Conservation (phyloP, 345 rosid species). For the Anacardium occidentale region DNA sequence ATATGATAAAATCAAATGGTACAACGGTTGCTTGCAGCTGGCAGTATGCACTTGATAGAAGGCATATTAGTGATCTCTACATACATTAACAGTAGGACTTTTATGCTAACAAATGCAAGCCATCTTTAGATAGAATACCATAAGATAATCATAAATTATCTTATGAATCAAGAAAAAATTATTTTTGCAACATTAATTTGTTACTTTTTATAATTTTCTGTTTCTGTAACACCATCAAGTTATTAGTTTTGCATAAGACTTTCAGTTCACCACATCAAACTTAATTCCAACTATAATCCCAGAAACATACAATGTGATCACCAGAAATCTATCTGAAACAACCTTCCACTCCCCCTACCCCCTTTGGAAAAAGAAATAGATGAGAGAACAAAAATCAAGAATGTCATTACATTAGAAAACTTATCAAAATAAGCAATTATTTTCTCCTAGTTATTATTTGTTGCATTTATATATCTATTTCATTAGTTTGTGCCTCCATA, state of each 20-base stretch:
- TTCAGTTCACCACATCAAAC: not conserved
- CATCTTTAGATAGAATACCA: not conserved
- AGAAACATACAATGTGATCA: not conserved
- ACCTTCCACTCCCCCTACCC: not conserved
- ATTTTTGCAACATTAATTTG: not conserved
- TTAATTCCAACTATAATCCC: not conserved
- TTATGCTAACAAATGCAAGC: not conserved
- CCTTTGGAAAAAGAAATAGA: not conserved
- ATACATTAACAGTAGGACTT: not conserved
- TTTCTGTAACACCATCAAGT: not conserved
- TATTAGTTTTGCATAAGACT: not conserved
- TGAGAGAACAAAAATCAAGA: not conserved
- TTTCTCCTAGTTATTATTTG: not conserved
- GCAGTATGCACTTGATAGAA: not conserved
- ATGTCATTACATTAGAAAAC: not conserved
- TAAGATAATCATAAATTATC: not conserved
- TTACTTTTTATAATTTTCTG: not conserved
- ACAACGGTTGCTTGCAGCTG: not conserved
- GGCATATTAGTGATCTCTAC: not conserved
- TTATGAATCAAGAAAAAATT: not conserved
- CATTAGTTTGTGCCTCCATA: not conserved
- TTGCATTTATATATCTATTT: not conserved
- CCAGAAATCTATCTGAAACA: not conserved
- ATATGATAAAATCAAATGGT: not conserved
- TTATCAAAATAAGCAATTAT: not conserved